Evolutionary conservation across 805 yeast genomes (phyloP), one percentile per base, ranked within the genome.

Genomic region (Vanderwaltozyma tropicalis): DNA sequence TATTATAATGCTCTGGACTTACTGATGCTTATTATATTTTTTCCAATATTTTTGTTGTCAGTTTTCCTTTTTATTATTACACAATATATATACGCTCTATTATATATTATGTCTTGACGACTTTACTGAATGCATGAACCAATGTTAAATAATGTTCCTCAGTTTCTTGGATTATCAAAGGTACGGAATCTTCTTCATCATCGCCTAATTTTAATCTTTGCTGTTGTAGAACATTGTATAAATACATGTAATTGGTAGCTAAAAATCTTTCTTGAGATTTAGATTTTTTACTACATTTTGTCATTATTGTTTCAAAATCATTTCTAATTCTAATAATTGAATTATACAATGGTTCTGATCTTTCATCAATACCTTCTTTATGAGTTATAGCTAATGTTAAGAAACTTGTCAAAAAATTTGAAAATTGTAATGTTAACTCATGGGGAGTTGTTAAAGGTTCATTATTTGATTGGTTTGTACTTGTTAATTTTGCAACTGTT

Each of bases 231-330:
- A 48, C 40, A 32, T 57, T 53, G 44, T 50, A 49, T 21, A 66
- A 47, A 32, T 55, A 61, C 22, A 61, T 46, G 48, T 62, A 66
- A 39, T 64, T 64, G 44, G 80, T 81, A 54, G 76, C 81, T 37
- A 88, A 64, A 52, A 87, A 85, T 32, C 72, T 59, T 52, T 86
- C 96, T 10, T 71, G 58, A 42, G 73, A 69, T 37, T 71, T 76
- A 4, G 69, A 54, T 37, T 63, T 68, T 36, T 62, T 66, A 46
- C 85, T 74, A 37, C 86, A 58, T 49, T 80, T 85, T 2, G 92
- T 83, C 55, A 88, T 61, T 1, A 77, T 69, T 17, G 75, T 75
- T 53, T 92, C 97, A 54, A 77, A 88, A 44, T 84, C 95, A 49
- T 76, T 78, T 39, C 89, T 66, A 27, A 89, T 59, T 39, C 95